These are phyloP conservation scores for Flaveria robusta DNA, from an alignment of 129 eudicot species.

Conservation along the genomic window DNA sequence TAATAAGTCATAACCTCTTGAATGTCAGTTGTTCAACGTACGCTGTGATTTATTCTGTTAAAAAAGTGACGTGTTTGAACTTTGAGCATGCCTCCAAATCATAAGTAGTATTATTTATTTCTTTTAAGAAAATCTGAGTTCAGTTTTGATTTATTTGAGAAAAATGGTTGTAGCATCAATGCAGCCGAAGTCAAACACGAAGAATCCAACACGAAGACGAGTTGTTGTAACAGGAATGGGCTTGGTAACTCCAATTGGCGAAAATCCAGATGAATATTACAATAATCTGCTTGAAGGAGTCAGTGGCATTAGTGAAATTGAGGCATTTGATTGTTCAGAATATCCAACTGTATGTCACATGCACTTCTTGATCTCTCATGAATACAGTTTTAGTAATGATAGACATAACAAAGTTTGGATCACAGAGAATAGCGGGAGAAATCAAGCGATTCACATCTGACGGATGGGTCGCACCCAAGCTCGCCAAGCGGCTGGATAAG, in stretches of 20 bases:
- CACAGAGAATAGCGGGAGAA: constrained; percentile 86
- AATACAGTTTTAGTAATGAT: not conserved
- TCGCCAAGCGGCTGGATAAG: constrained; percentile 68
- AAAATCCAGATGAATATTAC: constrained; percentile 66
- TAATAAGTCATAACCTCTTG: no score
- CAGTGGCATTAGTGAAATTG: constrained; percentile 76
- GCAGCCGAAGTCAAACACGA: constrained; percentile 35
- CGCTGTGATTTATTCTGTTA: no score
- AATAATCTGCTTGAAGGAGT: constrained; percentile 79
- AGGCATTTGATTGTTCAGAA: constrained; percentile 70
- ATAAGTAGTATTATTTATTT: no score
- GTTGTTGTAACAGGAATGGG: constrained; percentile 96
- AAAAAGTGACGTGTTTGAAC: no score
- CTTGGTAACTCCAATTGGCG: constrained; percentile 73
- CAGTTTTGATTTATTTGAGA: constrained; percentile 12
- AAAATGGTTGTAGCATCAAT: constrained; percentile 43
- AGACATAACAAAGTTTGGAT: constrained; percentile 19
- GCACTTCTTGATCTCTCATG: not conserved
- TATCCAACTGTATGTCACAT: constrained; percentile 66
- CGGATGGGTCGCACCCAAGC: constrained; percentile 73
- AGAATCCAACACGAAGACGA: constrained; percentile 51
- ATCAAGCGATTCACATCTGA: constrained; percentile 70
- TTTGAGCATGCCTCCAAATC: no score
- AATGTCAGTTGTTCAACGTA: no score
- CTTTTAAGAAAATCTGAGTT: not conserved